These are phyloP conservation scores for Daedaleopsis sinensis DNA, from an alignment of 768 basidiomycete genomes.

Conservation along the genomic window DNA sequence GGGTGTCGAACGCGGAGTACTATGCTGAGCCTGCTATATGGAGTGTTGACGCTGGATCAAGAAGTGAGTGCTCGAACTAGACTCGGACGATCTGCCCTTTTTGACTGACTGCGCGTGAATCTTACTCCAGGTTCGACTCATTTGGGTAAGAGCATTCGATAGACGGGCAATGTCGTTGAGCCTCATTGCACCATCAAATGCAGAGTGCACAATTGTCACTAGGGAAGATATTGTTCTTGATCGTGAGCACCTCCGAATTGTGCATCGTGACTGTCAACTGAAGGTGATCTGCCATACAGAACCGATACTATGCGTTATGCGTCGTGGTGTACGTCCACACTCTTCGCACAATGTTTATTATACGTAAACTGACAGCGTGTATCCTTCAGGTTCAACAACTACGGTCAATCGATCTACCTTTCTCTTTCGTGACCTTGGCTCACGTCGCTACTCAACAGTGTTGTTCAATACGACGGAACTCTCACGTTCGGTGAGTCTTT, in stretches of 20 bases:
- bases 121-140: conserved; percentile 46
- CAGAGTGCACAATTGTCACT: conserved; percentile 58
- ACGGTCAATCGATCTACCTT: conserved; percentile 38
- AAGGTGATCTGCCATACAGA: conserved; percentile 38
- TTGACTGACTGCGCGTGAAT: neutral
- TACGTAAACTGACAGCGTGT: neutral
- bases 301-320: conserved; percentile 58
- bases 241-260: conserved; percentile 39
- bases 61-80: conserved; percentile 41
- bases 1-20: neutral
- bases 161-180: neutral
- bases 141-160: conserved; percentile 47
- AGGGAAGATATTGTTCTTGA: conserved; percentile 56
- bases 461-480: conserved; percentile 42
- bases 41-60: conserved; percentile 54
- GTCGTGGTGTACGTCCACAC: conserved; percentile 49
- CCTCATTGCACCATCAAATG: neutral
- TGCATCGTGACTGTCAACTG: neutral
- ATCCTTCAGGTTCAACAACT: conserved; percentile 51
- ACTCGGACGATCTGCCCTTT: neutral
- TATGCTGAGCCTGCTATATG: neutral
- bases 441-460: conserved; percentile 26
- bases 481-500: conserved; percentile 20
- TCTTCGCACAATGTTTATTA: neutral
- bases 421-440: neutral